phyloP scores from a whole-genome alignment of 345 rosid genomes.

The Arabis alpina region DNA sequence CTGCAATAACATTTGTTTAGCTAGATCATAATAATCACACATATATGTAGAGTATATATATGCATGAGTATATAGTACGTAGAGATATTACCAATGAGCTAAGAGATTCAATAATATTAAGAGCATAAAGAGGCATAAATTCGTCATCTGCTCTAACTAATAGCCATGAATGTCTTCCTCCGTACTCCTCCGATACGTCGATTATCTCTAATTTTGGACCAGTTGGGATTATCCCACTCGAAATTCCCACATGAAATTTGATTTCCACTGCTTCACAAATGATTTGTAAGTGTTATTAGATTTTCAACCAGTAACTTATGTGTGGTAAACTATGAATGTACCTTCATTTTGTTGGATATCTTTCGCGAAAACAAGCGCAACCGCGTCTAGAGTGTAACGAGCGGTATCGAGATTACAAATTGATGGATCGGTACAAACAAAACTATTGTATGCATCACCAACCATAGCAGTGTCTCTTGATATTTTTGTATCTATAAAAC shows the following conservation, averaged over 20 bases:
- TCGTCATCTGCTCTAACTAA: constrained; percentile 40
- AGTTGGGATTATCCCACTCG: constrained; percentile 49
- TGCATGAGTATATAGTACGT: too few species aligned
- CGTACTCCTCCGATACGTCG: constrained; percentile 31
- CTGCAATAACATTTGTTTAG: constrained; percentile 1
- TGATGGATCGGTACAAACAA: constrained; percentile 26
- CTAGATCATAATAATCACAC: background rate
- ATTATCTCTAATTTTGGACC: constrained; percentile 49
- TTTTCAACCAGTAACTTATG: too few species aligned
- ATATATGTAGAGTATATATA: background rate
- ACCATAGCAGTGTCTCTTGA: constrained; percentile 49
- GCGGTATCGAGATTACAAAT: background rate
- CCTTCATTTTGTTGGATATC: constrained; percentile 44
- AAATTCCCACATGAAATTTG: constrained; percentile 46
- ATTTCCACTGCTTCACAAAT: constrained; percentile 38
- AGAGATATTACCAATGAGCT: background rate
- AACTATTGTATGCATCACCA: constrained; percentile 49
- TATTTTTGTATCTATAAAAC: constrained; percentile 43
- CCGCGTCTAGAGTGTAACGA: constrained; percentile 39
- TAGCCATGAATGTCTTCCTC: constrained; percentile 39
- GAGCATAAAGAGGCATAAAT: constrained; percentile 25
- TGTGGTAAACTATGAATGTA: background rate
- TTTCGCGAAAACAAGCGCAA: constrained; percentile 53
- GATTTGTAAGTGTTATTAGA: too few species aligned
- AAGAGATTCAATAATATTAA: background rate